A percentile compares a stretch with the other conserved stretches of the same genome.
Conservation (phyloP, 2,329 filamentous ascomycete species). For the Aspergillus uvarum region DNA sequence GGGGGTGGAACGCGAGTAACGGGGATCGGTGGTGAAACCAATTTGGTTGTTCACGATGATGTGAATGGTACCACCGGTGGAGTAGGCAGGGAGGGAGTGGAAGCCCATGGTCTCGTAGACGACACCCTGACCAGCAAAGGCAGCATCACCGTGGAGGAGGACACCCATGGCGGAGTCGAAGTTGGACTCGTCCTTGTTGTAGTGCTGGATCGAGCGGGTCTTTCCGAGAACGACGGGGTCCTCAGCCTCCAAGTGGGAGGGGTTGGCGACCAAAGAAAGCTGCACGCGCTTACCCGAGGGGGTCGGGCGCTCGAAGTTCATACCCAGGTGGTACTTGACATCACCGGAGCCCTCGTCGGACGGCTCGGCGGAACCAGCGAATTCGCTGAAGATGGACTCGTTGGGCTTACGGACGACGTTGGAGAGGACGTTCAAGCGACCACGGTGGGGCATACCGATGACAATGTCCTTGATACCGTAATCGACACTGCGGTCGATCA, state of each 20-base stretch:
- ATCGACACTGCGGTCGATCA: constrained; percentile 97
- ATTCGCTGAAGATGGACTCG: constrained; percentile 99
- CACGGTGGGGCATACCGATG: constrained; percentile 99
- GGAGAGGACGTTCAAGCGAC: constrained; percentile 93
- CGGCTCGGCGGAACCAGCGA: constrained; percentile 81
- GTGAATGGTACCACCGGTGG: constrained; percentile 95
- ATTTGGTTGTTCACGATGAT: constrained; percentile 99
- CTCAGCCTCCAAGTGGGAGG: constrained; percentile 96
- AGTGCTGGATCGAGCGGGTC: constrained; percentile 96
- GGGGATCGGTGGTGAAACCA: constrained; percentile 97
- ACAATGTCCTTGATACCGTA: constrained; percentile 99
- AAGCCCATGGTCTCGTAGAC: constrained; percentile 99
- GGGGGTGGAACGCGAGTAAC: constrained; percentile 93
- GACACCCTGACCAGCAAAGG: constrained; percentile 92
- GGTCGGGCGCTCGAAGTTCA: constrained; percentile 99
- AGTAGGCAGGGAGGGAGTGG: constrained; percentile 92
- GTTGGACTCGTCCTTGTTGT: constrained; percentile 92
- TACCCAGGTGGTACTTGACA: constrained; percentile 98
- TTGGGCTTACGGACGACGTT: constrained; percentile 99
- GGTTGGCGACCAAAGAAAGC: constrained; percentile 95
- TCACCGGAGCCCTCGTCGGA: constrained; percentile 96
- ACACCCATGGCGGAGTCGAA: constrained; percentile 93
- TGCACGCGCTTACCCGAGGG: constrained; percentile 99
- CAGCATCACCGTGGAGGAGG: constrained; percentile 93
- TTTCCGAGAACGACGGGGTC: constrained; percentile 97